These are phyloP conservation scores for Thuja plicata DNA, from an alignment of 83 land plant species.

Conservation along the genomic window DNA sequence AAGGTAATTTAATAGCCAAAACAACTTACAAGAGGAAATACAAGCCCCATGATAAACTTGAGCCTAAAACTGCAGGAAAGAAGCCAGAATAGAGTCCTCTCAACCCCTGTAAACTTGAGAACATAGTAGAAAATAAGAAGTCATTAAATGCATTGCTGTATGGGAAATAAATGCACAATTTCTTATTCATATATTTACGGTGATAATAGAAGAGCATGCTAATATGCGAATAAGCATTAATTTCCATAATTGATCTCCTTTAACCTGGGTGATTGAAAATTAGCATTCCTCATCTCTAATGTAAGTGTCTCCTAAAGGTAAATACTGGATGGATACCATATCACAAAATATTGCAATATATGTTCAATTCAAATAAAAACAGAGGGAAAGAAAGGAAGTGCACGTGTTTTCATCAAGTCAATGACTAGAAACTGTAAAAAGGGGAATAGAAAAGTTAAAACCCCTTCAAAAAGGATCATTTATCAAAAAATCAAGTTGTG, in stretches of 20 bases:
- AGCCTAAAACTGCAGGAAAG: conserved; percentile 84
- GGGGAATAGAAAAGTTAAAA: background rate
- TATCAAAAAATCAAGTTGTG: background rate
- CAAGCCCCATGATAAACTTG: conserved; percentile 94
- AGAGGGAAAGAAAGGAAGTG: background rate
- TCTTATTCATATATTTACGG: background rate
- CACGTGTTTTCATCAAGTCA: background rate
- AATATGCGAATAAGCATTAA: background rate
- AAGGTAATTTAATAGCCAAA: background rate
- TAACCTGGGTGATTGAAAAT: conserved; percentile 2
- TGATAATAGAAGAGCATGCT: background rate
- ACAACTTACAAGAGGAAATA: conserved; percentile 88
- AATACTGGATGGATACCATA: background rate
- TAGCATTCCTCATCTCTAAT: background rate
- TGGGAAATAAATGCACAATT: background rate
- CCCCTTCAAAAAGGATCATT: background rate
- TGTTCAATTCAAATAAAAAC: background rate
- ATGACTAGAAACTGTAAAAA: background rate
- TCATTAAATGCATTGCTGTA: background rate
- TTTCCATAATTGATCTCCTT: background rate
- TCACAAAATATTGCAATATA: background rate
- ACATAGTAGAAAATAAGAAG: background rate
- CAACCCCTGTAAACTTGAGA: conserved; percentile 58
- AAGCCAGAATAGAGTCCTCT: conserved; percentile 95
- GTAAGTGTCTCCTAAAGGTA: background rate